Percentiles rank a stretch among this genome's conserved stretches.
Evolutionary conservation across 352 stramenopile genomes (phyloP).

Genomic region (Globisporangium uncinulatum): DNA sequence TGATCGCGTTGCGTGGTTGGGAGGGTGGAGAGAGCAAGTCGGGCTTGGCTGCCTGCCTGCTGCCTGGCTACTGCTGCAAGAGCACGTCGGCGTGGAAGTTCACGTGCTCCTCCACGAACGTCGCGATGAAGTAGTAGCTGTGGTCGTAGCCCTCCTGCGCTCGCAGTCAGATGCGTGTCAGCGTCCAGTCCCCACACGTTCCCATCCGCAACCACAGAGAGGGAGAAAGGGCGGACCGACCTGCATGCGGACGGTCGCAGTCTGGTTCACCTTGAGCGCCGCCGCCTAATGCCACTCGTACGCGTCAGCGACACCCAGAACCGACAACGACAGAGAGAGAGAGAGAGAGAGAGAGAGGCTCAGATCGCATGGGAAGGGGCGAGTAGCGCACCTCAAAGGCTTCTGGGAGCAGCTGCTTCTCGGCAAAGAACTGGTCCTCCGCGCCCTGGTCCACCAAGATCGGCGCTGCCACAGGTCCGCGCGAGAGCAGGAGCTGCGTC

Average conservation of each 20-base stretch:
- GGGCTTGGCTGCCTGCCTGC: too few species aligned
- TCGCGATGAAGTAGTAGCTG: constrained; percentile 97
- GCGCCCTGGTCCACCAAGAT: constrained; percentile 90
- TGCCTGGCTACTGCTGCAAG: constrained; percentile 25
- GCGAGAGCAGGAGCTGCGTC: constrained; percentile 78
- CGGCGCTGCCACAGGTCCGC: constrained; percentile 51
- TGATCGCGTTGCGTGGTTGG: too few species aligned
- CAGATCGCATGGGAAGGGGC: too few species aligned
- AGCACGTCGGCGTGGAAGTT: constrained; percentile 90
- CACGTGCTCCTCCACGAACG: constrained; percentile 95
- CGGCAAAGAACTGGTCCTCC: constrained; percentile 84
- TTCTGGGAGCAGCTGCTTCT: constrained; percentile 91
- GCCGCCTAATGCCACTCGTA: constrained; percentile 25
- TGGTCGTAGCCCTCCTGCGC: constrained; percentile 93
- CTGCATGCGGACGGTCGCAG: constrained; percentile 75
- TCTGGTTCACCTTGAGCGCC: constrained; percentile 77
- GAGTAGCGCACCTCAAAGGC: constrained; percentile 67
- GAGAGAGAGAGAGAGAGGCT: neutral
- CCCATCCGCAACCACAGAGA: too few species aligned
- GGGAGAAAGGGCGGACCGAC: constrained; percentile 11
- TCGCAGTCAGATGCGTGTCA: neutral
- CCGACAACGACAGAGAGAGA: neutral
- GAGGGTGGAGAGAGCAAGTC: too few species aligned
- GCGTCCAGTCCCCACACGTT: too few species aligned
- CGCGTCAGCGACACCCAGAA: neutral